These are phyloP conservation scores for Stenocarpella maydis DNA, from an alignment of 2,329 filamentous ascomycete genomes.

Conservation along the genomic window DNA sequence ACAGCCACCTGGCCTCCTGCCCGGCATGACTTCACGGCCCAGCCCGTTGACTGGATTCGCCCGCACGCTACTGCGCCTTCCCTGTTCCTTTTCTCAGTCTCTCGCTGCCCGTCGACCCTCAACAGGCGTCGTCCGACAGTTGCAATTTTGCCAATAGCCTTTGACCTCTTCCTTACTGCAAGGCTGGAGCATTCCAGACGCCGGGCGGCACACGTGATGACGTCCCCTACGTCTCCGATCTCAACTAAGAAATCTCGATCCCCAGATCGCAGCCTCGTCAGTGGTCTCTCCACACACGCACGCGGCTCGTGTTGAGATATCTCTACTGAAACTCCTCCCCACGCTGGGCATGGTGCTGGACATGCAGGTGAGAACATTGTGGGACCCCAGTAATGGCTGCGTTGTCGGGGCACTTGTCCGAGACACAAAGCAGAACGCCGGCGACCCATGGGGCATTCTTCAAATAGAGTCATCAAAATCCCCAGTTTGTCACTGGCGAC, in stretches of 20 bases:
- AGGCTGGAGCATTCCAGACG: conserved; percentile 25
- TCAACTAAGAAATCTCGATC: conserved; percentile 1
- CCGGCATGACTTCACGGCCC: conserved; percentile 16
- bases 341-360: neutral
- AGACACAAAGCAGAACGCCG: neutral
- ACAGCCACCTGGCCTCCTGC: neutral
- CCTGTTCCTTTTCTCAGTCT: neutral
- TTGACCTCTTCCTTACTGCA: conserved; percentile 19
- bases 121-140: neutral
- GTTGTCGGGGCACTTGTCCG: neutral
- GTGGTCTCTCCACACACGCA: neutral
- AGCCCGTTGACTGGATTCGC: conserved; percentile 1
- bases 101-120: neutral
- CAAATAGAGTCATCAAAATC: neutral
- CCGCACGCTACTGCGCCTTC: neutral
- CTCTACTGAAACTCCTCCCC: neutral
- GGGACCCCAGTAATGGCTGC: neutral
- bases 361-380: neutral
- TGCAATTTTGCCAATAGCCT: neutral
- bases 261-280: conserved; percentile 8
- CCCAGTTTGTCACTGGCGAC: neutral
- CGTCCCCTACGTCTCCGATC: neutral
- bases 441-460: neutral
- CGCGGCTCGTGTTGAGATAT: neutral
- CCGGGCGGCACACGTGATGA: conserved; percentile 27